These are phyloP conservation scores for Phytophthora agathidicida DNA, from an alignment of 352 stramenopile species.

Conservation along the genomic window DNA sequence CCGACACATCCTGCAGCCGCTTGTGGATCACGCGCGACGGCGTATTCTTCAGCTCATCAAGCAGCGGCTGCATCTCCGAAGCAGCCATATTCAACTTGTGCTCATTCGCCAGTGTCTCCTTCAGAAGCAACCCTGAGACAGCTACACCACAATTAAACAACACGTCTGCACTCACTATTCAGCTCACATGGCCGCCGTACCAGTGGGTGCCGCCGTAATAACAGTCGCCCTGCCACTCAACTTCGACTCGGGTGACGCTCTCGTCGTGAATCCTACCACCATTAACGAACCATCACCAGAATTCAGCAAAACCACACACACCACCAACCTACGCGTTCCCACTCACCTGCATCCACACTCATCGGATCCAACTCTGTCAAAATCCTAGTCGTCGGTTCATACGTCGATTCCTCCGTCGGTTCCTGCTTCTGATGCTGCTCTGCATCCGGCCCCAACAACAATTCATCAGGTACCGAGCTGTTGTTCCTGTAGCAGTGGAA, in stretches of 20 bases:
- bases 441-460: slow-evolving; percentile 47
- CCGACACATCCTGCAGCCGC: slow-evolving; percentile 75
- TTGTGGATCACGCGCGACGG: slow-evolving; percentile 74
- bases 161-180: not conserved
- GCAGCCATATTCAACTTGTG: slow-evolving; percentile 66
- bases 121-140: slow-evolving; percentile 30
- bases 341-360: slow-evolving; percentile 26
- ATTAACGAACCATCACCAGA: not conserved
- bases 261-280: slow-evolving; percentile 20
- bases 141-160: not conserved
- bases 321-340: not conserved
- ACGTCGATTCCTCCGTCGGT: slow-evolving; percentile 27
- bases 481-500: slow-evolving; percentile 83
- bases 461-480: slow-evolving; percentile 75
- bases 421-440: slow-evolving; percentile 34
- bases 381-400: slow-evolving; percentile 32
- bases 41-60: slow-evolving; percentile 63
- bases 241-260: slow-evolving; percentile 22
- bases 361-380: slow-evolving; percentile 35
- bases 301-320: not conserved
- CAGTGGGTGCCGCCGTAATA: slow-evolving; percentile 10
- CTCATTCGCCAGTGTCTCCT: slow-evolving; percentile 56
- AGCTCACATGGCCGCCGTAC: not conserved
- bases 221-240: slow-evolving; percentile 13
- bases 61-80: slow-evolving; percentile 65